A percentile compares a stretch with the other conserved stretches of the same genome.
Conservation (phyloP, 2,329 filamentous ascomycete species). For the Pseudonectria buxi region DNA sequence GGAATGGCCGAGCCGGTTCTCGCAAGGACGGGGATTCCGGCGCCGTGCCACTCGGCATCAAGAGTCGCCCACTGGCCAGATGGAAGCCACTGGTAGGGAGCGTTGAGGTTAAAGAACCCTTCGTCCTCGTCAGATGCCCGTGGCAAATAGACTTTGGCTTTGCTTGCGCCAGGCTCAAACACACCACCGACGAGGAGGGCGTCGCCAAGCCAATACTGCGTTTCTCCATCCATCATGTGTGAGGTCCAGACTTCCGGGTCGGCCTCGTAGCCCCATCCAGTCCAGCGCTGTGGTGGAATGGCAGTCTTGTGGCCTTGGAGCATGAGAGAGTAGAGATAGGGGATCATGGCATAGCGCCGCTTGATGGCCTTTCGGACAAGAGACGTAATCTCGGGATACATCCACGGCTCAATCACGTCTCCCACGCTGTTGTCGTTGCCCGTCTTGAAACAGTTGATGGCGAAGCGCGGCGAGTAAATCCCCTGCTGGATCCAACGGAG, state of each 20-base stretch:
- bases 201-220: conserved; percentile 68
- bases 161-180: conserved; percentile 51
- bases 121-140: conserved; percentile 44
- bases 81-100: conserved; percentile 50
- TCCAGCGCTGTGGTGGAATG: conserved; percentile 62
- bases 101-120: conserved; percentile 57
- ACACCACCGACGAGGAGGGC: conserved; percentile 60
- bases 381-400: conserved; percentile 62
- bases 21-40: conserved; percentile 33
- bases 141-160: conserved; percentile 57
- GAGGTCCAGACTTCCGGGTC: conserved; percentile 61
- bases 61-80: conserved; percentile 35
- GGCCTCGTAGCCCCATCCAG: conserved; percentile 63
- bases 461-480: conserved; percentile 62
- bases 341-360: conserved; percentile 63
- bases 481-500: conserved; percentile 69
- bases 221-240: conserved; percentile 54
- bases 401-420: conserved; percentile 72
- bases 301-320: conserved; percentile 56
- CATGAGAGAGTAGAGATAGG: conserved; percentile 62
- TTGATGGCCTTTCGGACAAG: conserved; percentile 60
- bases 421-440: conserved; percentile 58
- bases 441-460: conserved; percentile 76
- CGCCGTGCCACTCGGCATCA: conserved; percentile 35
- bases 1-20: conserved; percentile 34